Conservation (phyloP, 2,329 filamentous ascomycete species). For the Phialemonium atrogriseum region DNA sequence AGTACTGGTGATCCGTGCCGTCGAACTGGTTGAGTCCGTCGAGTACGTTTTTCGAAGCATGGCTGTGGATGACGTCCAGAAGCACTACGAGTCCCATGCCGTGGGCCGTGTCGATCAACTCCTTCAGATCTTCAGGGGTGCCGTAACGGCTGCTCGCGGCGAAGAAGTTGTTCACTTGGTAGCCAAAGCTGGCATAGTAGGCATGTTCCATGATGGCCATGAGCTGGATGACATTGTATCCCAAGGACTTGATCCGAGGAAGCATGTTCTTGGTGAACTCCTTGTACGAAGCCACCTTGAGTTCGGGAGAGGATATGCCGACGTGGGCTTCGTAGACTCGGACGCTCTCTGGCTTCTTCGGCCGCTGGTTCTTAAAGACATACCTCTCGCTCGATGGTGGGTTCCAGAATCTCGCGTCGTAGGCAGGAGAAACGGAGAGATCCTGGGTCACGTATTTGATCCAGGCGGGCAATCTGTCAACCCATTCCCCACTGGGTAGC, state of each 20-base stretch:
- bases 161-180: slow-evolving; percentile 98
- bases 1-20: slow-evolving; percentile 90
- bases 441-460: slow-evolving; percentile 97
- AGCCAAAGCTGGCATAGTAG: slow-evolving; percentile 98
- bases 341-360: slow-evolving; percentile 75
- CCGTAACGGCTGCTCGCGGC: slow-evolving; percentile 95
- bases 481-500: slow-evolving; percentile 67
- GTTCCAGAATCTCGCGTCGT: slow-evolving; percentile 97
- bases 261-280: slow-evolving; percentile 93
- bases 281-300: slow-evolving; percentile 87
- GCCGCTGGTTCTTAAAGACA: slow-evolving; percentile 72
- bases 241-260: slow-evolving; percentile 78
- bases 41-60: slow-evolving; percentile 94
- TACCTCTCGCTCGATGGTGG: slow-evolving; percentile 71
- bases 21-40: slow-evolving; percentile 96
- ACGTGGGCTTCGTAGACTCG: slow-evolving; percentile 98
- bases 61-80: slow-evolving; percentile 93
- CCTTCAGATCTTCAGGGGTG: slow-evolving; percentile 87
- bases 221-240: slow-evolving; percentile 95
- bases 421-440: slow-evolving; percentile 77
- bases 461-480: slow-evolving; percentile 90
- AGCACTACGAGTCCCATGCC: slow-evolving; percentile 83
- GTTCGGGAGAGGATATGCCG: slow-evolving; percentile 88
- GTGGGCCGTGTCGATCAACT: slow-evolving; percentile 92
- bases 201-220: slow-evolving; percentile 99